Evolutionary conservation across 2,329 filamentous ascomycete genomes (phyloP), one percentile per base, ranked within the genome.

Genomic region (Aspergillus eucalypticola): DNA sequence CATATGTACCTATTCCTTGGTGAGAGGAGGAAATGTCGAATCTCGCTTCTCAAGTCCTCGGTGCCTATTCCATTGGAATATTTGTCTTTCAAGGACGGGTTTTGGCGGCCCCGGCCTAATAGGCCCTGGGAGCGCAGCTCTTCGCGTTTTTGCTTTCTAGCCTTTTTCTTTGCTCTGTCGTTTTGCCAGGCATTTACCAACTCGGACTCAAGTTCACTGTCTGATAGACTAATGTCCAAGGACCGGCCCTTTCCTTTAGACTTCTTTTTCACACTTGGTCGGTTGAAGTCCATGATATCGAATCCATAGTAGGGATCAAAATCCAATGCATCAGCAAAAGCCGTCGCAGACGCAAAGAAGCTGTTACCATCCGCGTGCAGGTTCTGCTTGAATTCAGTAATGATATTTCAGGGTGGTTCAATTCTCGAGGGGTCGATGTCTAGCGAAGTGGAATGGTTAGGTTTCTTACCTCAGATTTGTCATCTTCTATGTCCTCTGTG

Each of bases 201-300:
- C 2, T 82, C 79, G 39, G 81, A 78, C 65, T 89, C 86, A 1
- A 91, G 73, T 56, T 93, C 90, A 0, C 85, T 86, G 67, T 93
- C 90, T 0, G 84, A 85, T 8, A 89, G 73, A 21, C 85, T 79
- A 57, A 87, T 79, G 4, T 81, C 78, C 49, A 83, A 74, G 55
- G 82, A 79, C 49, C 79, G 81, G 63, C 85, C 84, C 13, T 82
- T 81, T 46, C 86, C 86, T 73, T 90, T 91, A 65, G 83, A 80
- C 69, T 86, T 88, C 63, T 83, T 86, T 58, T 82, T 84, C 5
- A 92, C 74, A 56, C 87, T 91, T 1, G 88, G 87, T 25, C 88
- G 83, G 15, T 90, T 84, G 77, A 90, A 91, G 69, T 96, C 91
- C 88, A 95, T 94, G 48, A 96, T 81, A 70, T 96, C 92, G 64